Conservation (phyloP, 2,329 filamentous ascomycete genomes). For the Cercospora berteroae region DNA sequence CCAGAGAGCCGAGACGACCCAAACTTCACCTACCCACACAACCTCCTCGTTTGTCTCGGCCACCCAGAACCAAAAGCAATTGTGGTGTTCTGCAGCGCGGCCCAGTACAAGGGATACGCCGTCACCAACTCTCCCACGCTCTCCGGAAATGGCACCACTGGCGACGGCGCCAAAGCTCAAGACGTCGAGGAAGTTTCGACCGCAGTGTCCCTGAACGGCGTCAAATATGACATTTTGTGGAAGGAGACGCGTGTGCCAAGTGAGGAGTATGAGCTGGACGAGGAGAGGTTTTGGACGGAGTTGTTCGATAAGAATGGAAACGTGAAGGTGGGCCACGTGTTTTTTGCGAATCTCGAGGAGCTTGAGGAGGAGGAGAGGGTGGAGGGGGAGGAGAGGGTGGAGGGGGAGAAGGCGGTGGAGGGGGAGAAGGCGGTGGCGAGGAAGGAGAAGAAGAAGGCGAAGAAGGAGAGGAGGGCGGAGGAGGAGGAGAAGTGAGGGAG, state of each 20-base stretch:
- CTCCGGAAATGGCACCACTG: neutral
- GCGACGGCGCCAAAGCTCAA: neutral
- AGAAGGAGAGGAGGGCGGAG: slow-evolving; percentile 7
- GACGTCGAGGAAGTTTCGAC: neutral
- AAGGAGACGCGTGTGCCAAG: neutral
- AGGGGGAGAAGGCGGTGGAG: neutral
- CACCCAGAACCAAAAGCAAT: neutral
- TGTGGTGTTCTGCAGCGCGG: neutral
- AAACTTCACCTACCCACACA: neutral
- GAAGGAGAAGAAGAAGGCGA: neutral
- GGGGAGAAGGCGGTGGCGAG: neutral
- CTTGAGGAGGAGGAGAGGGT: neutral
- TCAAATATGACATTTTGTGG: slow-evolving; percentile 1
- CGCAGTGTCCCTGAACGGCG: neutral
- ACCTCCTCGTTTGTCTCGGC: slow-evolving; percentile 4
- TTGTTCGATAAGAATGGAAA: neutral
- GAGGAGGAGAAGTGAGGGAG: neutral
- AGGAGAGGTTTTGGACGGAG: slow-evolving; percentile 1
- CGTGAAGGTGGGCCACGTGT: neutral
- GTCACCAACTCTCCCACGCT: neutral
- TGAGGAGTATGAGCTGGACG: neutral
- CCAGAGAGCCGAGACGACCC: neutral
- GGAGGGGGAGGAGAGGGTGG: neutral
- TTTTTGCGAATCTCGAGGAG: slow-evolving; percentile 4
- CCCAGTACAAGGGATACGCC: neutral